These are phyloP conservation scores for Vitis cinerea DNA, from an alignment of 164 flowering plant genomes.

Conservation along the genomic window DNA sequence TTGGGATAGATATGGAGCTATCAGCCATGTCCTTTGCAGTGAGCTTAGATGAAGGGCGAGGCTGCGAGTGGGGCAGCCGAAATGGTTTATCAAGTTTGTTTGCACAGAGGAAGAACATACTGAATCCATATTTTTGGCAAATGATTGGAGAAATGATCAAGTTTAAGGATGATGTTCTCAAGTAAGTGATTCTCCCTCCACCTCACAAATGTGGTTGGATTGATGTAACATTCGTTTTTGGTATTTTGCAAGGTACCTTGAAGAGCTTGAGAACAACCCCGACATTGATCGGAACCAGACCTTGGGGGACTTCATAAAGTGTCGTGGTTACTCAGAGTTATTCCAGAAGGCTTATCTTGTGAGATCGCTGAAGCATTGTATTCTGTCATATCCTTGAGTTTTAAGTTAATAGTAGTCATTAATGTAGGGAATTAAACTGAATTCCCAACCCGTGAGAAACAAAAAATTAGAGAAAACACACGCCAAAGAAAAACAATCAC, in stretches of 20 bases:
- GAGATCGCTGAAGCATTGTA: constrained; percentile 24
- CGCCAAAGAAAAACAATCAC: too few relatives aligned
- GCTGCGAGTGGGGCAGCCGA: constrained; percentile 92
- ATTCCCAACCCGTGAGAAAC: too few relatives aligned
- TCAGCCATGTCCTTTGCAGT: constrained; percentile 95
- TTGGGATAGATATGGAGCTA: constrained; percentile 82
- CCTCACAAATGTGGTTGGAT: neutral
- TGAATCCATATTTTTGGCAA: constrained; percentile 81
- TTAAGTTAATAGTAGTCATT: constrained; percentile 5
- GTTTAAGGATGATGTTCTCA: constrained; percentile 72
- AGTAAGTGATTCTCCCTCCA: constrained; percentile 31
- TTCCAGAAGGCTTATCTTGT: constrained; percentile 92
- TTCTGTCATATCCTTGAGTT: neutral
- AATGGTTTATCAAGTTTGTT: constrained; percentile 76
- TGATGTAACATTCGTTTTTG: neutral
- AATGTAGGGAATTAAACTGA: too few relatives aligned
- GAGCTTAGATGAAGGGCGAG: constrained; percentile 71
- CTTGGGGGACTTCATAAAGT: constrained; percentile 70
- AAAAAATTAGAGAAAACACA: too few relatives aligned
- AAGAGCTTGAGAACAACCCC: constrained; percentile 68
- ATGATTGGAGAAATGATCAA: constrained; percentile 74
- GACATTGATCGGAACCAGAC: constrained; percentile 81
- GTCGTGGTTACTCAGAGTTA: constrained; percentile 75
- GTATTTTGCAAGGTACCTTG: constrained; percentile 59
- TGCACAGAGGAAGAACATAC: constrained; percentile 70